Conservation (phyloP, 2,329 filamentous ascomycete species). For the Neonectria sp. region DNA sequence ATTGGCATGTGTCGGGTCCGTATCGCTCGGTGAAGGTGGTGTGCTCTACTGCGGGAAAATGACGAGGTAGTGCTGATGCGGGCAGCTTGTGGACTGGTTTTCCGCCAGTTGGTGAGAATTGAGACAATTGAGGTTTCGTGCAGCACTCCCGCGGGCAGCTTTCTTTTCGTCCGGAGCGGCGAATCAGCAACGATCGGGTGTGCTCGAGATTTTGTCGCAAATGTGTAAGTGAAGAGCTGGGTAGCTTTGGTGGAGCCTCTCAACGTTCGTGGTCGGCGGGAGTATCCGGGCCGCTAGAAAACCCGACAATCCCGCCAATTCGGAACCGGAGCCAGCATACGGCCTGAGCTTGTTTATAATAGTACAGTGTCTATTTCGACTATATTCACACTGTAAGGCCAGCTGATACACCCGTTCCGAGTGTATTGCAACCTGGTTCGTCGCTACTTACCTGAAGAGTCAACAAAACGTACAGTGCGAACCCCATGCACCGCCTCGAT, state of each 20-base stretch:
- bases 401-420: neutral
- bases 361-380: neutral
- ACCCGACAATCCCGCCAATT: slow-evolving; percentile 30
- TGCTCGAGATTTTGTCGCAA: slow-evolving; percentile 30
- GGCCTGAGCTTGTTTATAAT: neutral
- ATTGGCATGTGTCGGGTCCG: neutral
- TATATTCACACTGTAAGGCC: neutral
- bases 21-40: slow-evolving; percentile 11
- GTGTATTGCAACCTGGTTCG: too few species aligned
- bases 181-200: neutral
- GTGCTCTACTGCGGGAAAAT: slow-evolving; percentile 5
- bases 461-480: slow-evolving; percentile 16
- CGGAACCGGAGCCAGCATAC: neutral
- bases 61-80: slow-evolving; percentile 15
- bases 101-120: slow-evolving; percentile 5
- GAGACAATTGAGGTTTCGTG: neutral
- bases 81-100: slow-evolving; percentile 1
- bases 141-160: neutral
- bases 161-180: neutral
- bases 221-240: slow-evolving; percentile 15
- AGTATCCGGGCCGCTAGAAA: slow-evolving; percentile 44
- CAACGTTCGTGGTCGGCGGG: neutral
- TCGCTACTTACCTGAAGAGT: too few species aligned
- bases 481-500: slow-evolving; percentile 4
- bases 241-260: slow-evolving; percentile 28